Evolutionary conservation across 306 rosid species (phyloP).

Genomic region (Pueraria montana): DNA sequence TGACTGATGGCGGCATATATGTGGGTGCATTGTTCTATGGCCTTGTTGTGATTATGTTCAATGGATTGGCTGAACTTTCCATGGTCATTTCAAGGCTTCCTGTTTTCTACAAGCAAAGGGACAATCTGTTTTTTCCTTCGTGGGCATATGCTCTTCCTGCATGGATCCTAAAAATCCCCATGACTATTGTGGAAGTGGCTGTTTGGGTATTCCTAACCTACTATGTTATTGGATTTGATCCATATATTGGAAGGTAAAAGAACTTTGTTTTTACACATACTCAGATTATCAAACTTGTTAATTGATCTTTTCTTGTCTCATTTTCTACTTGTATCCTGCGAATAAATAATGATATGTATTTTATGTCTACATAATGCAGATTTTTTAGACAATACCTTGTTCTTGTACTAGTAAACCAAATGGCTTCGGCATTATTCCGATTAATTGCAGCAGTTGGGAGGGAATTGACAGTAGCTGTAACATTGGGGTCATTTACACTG

Average conservation of each 20-base stretch:
- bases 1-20: neutral
- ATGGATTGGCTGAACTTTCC: conserved; percentile 67
- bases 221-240: conserved; percentile 70
- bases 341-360: neutral
- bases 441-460: neutral
- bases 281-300: too few species aligned
- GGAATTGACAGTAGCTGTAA: neutral
- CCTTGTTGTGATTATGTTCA: conserved; percentile 42
- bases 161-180: conserved; percentile 68
- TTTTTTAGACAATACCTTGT: too few species aligned
- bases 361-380: neutral
- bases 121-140: conserved; percentile 69
- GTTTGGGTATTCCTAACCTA: conserved; percentile 68
- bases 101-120: too few species aligned
- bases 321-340: neutral
- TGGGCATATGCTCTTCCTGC: conserved; percentile 71
- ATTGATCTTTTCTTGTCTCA: neutral
- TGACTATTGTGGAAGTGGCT: conserved; percentile 55
- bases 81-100: conserved; percentile 64
- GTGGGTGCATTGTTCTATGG: neutral
- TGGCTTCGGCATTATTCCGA: neutral
- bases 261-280: neutral
- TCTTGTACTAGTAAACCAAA: neutral
- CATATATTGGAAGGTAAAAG: conserved; percentile 61
- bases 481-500: neutral